Evolutionary conservation across 495 filamentous ascomycete species (phyloP).

Genomic region (Daldinia bambusicola): DNA sequence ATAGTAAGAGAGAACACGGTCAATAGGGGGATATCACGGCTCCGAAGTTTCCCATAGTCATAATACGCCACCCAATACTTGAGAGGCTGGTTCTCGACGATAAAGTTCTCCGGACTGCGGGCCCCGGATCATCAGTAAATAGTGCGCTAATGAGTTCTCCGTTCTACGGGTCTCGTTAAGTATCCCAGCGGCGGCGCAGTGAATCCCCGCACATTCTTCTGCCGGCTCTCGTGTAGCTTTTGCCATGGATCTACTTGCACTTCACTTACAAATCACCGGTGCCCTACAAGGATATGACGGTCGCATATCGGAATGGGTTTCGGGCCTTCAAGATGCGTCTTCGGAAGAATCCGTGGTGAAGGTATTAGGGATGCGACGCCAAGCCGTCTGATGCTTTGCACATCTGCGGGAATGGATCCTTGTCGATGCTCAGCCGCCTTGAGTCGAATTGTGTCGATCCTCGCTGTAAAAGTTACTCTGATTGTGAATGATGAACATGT

Average conservation of each 20-base stretch:
- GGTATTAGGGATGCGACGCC: constrained; percentile 29
- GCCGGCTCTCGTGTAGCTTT: constrained; percentile 45
- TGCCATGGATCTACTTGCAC: constrained; percentile 28
- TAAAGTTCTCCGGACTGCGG: constrained; percentile 45
- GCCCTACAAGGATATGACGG: constrained; percentile 51
- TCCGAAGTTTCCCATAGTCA: too few species aligned
- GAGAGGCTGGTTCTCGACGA: constrained; percentile 28
- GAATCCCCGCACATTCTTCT: constrained; percentile 52
- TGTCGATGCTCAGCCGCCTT: constrained; percentile 52
- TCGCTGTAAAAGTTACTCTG: too few species aligned
- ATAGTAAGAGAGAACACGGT: too few species aligned
- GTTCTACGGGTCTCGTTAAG: constrained; percentile 50
- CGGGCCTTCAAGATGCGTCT: constrained; percentile 44
- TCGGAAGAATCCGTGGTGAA: constrained; percentile 47
- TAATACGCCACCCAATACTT: too few species aligned
- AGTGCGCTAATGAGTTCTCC: constrained; percentile 50
- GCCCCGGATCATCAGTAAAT: constrained; percentile 50
- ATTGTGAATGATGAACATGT: too few species aligned
- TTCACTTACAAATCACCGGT: constrained; percentile 49
- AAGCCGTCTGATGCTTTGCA: constrained; percentile 44
- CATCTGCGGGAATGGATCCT: constrained; percentile 50
- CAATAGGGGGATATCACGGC: too few species aligned
- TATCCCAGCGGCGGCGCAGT: constrained; percentile 52
- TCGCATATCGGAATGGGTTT: constrained; percentile 45
- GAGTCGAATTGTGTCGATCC: too few species aligned